Evolutionary conservation across 768 basidiomycete species (phyloP).

Genomic region (Macrolepiota dolichaula): DNA sequence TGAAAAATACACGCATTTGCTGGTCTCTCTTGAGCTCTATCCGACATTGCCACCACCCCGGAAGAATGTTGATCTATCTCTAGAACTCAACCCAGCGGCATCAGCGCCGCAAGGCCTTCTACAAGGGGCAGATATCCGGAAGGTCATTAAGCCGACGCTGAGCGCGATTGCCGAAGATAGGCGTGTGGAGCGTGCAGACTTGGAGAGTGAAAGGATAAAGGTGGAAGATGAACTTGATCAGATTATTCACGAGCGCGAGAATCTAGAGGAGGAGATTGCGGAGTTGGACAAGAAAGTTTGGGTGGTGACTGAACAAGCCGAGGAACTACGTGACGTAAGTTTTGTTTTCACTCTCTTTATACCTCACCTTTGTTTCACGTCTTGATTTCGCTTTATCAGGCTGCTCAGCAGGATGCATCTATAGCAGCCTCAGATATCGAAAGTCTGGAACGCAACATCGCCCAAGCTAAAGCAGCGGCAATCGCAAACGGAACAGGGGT

Average conservation of each 20-base stretch:
- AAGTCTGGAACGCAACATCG: conserved; percentile 68
- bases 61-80: conserved; percentile 68
- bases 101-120: conserved; percentile 69
- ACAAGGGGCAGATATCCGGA: conserved; percentile 65
- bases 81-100: conserved; percentile 79
- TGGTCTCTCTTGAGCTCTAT: conserved; percentile 73
- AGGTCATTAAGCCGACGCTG: conserved; percentile 74
- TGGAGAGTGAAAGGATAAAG: conserved; percentile 77
- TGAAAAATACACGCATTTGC: conserved; percentile 71
- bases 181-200: conserved; percentile 59
- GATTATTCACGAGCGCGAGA: conserved; percentile 73
- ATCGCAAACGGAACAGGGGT: conserved; percentile 81
- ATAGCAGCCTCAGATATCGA: conserved; percentile 64
- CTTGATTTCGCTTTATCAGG: conserved; percentile 35
- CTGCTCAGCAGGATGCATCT: conserved; percentile 71
- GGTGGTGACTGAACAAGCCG: conserved; percentile 69
- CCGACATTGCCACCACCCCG: conserved; percentile 71
- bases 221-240: conserved; percentile 84
- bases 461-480: conserved; percentile 71
- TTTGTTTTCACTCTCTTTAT: neutral
- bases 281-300: conserved; percentile 73
- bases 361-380: neutral
- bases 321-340: conserved; percentile 74
- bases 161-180: conserved; percentile 69
- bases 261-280: conserved; percentile 71